Conservation (phyloP, 2,329 filamentous ascomycete genomes). For the Cephalotrichum gorgonifer region DNA sequence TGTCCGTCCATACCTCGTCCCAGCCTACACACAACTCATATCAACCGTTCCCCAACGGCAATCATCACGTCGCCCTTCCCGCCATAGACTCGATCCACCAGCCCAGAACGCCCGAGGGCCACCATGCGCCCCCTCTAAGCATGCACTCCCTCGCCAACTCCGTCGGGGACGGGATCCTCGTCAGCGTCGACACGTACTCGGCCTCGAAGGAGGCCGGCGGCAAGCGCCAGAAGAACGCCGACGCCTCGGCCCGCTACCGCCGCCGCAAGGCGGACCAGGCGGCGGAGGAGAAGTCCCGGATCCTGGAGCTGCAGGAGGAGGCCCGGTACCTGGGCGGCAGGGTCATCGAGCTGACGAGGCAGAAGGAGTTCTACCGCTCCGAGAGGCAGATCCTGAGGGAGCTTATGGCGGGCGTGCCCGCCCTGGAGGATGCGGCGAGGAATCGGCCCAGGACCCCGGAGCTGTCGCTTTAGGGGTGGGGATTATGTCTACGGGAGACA, state of each 20-base stretch:
- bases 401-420: not conserved
- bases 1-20: too few species aligned
- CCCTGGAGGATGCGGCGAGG: not conserved
- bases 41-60: not conserved
- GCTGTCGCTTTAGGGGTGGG: not conserved
- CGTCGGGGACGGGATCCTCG: not conserved
- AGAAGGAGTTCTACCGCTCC: constrained; percentile 3
- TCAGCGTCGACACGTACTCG: constrained; percentile 60
- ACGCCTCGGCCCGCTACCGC: constrained; percentile 74
- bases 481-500: too few species aligned
- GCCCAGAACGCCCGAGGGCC: not conserved
- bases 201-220: constrained; percentile 76
- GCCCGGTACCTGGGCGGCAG: constrained; percentile 25
- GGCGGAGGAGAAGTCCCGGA: constrained; percentile 49
- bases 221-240: constrained; percentile 75
- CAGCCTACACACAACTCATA: not conserved
- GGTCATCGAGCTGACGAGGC: constrained; percentile 3
- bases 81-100: not conserved
- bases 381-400: constrained; percentile 1
- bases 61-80: not conserved
- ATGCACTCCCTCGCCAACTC: not conserved
- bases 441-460: not conserved
- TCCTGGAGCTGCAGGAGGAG: constrained; percentile 56
- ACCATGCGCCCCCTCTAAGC: too few species aligned
- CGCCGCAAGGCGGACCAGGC: constrained; percentile 71